phyloP scores from a whole-genome alignment of 2,329 filamentous ascomycete species.

The Aspergillus pseudonomiae region DNA sequence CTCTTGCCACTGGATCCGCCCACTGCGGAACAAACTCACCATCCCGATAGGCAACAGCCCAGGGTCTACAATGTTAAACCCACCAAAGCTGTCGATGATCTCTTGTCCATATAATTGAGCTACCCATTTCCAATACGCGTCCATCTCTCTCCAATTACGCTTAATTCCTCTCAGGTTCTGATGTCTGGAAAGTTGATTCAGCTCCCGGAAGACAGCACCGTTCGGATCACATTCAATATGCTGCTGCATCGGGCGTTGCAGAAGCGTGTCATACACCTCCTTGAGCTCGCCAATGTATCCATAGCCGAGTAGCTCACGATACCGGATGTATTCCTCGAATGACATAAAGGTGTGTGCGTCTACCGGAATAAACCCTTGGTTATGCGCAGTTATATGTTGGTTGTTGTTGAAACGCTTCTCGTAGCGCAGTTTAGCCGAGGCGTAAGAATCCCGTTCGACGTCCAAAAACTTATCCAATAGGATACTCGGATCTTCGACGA shows the following conservation, averaged over 20 bases:
- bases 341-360: slow-evolving; percentile 13
- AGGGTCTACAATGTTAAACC: slow-evolving; percentile 18
- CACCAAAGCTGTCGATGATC: slow-evolving; percentile 15
- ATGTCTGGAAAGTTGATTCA: slow-evolving; percentile 3
- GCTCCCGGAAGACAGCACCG: not conserved
- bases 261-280: slow-evolving; percentile 10
- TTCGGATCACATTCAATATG: slow-evolving; percentile 6
- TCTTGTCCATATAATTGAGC: slow-evolving; percentile 16
- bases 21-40: slow-evolving; percentile 18
- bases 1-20: slow-evolving; percentile 5
- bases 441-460: slow-evolving; percentile 6
- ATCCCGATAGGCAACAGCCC: slow-evolving; percentile 19
- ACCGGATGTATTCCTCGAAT: slow-evolving; percentile 16
- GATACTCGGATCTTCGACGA: slow-evolving; percentile 1
- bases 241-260: slow-evolving; percentile 10
- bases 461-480: slow-evolving; percentile 13
- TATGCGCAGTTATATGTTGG: not conserved
- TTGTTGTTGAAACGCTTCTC: not conserved
- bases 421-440: slow-evolving; percentile 2
- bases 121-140: slow-evolving; percentile 17
- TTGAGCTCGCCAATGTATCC: slow-evolving; percentile 8
- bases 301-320: slow-evolving; percentile 13
- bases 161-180: slow-evolving; percentile 6
- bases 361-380: not conserved
- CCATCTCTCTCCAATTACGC: slow-evolving; percentile 5